Conservation (phyloP, 2,329 filamentous ascomycete species). For the Esteya vermicola region DNA sequence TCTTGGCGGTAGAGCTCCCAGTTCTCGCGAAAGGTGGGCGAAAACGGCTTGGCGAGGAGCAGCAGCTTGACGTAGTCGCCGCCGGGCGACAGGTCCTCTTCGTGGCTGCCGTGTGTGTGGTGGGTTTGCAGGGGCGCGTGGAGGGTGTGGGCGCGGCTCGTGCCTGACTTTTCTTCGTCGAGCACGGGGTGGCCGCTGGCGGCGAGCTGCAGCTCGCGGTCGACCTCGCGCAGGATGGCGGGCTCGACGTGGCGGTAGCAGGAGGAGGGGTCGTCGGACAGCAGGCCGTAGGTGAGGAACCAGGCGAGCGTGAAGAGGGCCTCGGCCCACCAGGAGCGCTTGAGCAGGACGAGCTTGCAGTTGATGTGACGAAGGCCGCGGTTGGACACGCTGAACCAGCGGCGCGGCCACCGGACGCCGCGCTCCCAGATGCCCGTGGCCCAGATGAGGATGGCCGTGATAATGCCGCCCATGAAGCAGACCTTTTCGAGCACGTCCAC, state of each 20-base stretch:
- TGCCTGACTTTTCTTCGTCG: constrained; percentile 7
- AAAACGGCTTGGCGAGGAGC: constrained; percentile 87
- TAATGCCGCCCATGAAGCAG: constrained; percentile 77
- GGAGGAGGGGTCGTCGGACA: constrained; percentile 49
- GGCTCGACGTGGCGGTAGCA: constrained; percentile 69
- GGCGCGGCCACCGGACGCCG: constrained; percentile 82
- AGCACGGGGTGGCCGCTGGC: constrained; percentile 24
- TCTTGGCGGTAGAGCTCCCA: constrained; percentile 92
- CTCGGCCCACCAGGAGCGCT: constrained; percentile 71
- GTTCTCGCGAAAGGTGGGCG: constrained; percentile 84
- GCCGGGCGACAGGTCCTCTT: constrained; percentile 81
- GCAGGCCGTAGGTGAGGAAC: constrained; percentile 61
- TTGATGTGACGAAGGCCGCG: constrained; percentile 85
- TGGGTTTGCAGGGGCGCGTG: constrained; percentile 1
- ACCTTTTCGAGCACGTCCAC: constrained; percentile 83
- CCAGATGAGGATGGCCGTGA: constrained; percentile 80
- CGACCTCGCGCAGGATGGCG: constrained; percentile 40
- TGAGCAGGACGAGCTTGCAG: constrained; percentile 84
- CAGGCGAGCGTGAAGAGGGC: constrained; percentile 58
- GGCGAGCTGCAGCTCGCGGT: constrained; percentile 39
- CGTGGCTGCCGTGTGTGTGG: constrained; percentile 22
- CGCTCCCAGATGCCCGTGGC: constrained; percentile 93
- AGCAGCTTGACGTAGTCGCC: constrained; percentile 87
- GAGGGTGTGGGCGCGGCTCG: not conserved
- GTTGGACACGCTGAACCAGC: constrained; percentile 83